Conservation (phyloP, 2,329 filamentous ascomycete genomes). For the Penicillium nordicum region DNA sequence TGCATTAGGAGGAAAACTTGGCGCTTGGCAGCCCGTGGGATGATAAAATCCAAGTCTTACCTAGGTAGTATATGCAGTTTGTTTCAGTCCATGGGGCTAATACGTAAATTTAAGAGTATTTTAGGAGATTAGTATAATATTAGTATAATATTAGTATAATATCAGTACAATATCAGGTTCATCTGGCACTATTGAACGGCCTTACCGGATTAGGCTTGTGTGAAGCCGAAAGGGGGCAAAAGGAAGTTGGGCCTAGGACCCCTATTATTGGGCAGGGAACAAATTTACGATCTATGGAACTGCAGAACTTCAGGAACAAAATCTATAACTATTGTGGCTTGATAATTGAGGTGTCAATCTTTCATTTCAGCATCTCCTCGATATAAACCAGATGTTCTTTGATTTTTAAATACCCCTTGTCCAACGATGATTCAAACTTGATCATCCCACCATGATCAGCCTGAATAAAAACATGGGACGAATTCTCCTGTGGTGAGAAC, state of each 20-base stretch:
- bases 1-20: neutral
- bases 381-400: constrained; percentile 6
- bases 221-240: neutral
- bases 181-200: neutral
- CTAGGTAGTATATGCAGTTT: neutral
- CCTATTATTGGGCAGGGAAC: neutral
- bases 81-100: neutral
- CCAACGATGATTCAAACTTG: constrained; percentile 19
- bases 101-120: neutral
- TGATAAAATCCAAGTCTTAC: neutral
- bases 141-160: neutral
- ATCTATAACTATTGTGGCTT: neutral
- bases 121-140: too few relatives aligned
- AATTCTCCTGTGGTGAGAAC: neutral
- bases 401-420: constrained; percentile 9
- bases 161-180: neutral
- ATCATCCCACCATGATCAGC: constrained; percentile 26
- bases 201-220: neutral
- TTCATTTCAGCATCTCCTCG: neutral
- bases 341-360: neutral
- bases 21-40: neutral
- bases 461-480: constrained; percentile 25
- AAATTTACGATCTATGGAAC: neutral
- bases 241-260: neutral
- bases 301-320: neutral